Percentiles rank a stretch among this genome's conserved stretches.
These are phyloP conservation scores for Fusarium sp. DNA, from an alignment of 2,329 filamentous ascomycete genomes.

Conservation along the genomic window DNA sequence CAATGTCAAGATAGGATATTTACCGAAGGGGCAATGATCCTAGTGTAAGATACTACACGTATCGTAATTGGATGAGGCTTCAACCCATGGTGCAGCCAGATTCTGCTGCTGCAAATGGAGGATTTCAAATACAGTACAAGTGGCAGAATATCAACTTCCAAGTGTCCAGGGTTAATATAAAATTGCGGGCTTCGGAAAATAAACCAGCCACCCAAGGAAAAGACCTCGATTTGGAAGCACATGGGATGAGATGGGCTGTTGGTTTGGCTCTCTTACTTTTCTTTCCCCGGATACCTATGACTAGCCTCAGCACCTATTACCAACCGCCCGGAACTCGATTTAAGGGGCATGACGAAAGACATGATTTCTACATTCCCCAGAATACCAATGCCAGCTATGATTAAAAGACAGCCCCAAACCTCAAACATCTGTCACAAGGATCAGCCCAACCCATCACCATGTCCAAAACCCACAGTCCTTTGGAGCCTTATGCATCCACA, in stretches of 20 bases:
- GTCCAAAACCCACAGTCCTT: slow-evolving; percentile 8
- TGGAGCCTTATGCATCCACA: background rate
- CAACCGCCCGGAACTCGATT: slow-evolving; percentile 11
- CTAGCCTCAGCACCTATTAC: slow-evolving; percentile 15
- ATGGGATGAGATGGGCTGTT: slow-evolving; percentile 4
- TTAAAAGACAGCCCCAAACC: slow-evolving; percentile 15
- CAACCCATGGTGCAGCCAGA: background rate
- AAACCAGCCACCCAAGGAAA: slow-evolving; percentile 24
- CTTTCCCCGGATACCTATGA: slow-evolving; percentile 12
- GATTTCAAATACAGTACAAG: slow-evolving; percentile 15
- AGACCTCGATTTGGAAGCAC: slow-evolving; percentile 21
- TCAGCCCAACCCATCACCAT: background rate
- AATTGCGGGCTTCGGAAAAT: slow-evolving; percentile 27
- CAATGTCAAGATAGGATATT: slow-evolving; percentile 35
- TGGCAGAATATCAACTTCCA: background rate
- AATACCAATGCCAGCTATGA: too few species aligned
- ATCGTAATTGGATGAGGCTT: slow-evolving; percentile 22
- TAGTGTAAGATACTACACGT: slow-evolving; percentile 22
- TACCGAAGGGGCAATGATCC: slow-evolving; percentile 39
- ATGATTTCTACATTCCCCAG: background rate
- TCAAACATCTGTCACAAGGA: slow-evolving; percentile 12
- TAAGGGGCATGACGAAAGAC: background rate
- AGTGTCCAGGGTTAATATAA: background rate
- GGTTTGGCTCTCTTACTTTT: slow-evolving; percentile 11
- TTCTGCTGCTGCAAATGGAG: background rate